These are phyloP conservation scores for Aspergillus kassunensis DNA, from an alignment of 495 filamentous ascomycete species.

Conservation along the genomic window DNA sequence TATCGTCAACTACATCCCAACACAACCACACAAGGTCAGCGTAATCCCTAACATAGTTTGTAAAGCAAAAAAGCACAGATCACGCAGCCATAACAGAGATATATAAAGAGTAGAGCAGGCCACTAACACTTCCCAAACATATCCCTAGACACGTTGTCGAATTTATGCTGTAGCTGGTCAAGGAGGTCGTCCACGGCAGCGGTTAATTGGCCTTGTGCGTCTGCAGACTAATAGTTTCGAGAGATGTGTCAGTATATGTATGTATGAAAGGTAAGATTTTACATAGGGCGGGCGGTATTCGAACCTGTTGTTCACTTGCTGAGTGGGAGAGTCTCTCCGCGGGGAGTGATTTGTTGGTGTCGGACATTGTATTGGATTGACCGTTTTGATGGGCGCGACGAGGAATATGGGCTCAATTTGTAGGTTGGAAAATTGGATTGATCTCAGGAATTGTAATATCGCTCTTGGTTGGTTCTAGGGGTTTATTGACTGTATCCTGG, in stretches of 20 bases:
- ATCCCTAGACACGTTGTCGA: conserved; percentile 72
- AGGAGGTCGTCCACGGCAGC: conserved; percentile 81
- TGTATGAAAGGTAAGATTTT: background rate
- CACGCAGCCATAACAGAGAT: background rate
- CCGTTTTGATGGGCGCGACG: too few species aligned
- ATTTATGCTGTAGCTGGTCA: conserved; percentile 77
- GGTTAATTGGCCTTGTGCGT: conserved; percentile 59
- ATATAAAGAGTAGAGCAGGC: background rate
- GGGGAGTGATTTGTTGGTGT: background rate
- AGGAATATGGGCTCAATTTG: too few species aligned
- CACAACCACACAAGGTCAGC: conserved; percentile 3
- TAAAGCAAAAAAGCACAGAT: background rate
- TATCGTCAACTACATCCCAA: conserved; percentile 75
- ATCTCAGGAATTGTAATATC: too few species aligned
- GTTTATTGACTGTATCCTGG: too few species aligned
- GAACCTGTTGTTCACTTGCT: conserved; percentile 1
- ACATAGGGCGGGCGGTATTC: background rate
- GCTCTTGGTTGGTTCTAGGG: too few species aligned
- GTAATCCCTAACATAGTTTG: background rate
- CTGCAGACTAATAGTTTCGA: conserved; percentile 23
- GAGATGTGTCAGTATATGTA: background rate
- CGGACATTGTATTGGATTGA: background rate
- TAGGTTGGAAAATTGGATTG: background rate
- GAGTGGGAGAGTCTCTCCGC: background rate
- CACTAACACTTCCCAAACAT: conserved; percentile 82